Evolutionary conservation across 306 rosid species (phyloP).

Genomic region (Lathyrus tuberosus): DNA sequence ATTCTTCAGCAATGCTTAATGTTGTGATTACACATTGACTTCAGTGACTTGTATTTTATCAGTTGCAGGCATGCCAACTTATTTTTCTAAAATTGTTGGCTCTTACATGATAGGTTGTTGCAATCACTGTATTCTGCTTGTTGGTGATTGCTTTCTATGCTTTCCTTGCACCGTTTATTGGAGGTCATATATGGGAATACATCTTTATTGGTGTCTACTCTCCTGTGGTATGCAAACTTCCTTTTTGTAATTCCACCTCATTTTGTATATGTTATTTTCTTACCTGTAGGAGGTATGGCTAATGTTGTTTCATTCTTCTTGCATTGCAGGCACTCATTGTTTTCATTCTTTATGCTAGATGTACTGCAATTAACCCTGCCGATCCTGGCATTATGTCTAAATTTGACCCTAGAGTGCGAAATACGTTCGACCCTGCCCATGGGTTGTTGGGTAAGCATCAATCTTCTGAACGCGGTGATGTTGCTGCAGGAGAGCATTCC

Average conservation of each 20-base stretch:
- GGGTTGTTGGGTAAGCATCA: slow-evolving; percentile 58
- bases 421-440: slow-evolving; percentile 49
- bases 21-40: slow-evolving; percentile 17
- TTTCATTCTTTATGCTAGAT: slow-evolving; percentile 88
- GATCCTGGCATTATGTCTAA: slow-evolving; percentile 95
- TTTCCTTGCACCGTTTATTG: slow-evolving; percentile 90
- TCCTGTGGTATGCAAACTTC: slow-evolving; percentile 69
- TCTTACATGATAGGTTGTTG: slow-evolving; percentile 72
- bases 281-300: slow-evolving; percentile 17
- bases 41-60: slow-evolving; percentile 29
- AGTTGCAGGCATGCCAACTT: slow-evolving; percentile 36
- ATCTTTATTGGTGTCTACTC: slow-evolving; percentile 70
- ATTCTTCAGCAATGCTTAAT: slow-evolving; percentile 20
- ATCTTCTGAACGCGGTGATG: slow-evolving; percentile 60
- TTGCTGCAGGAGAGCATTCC: slow-evolving; percentile 56
- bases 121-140: slow-evolving; percentile 85
- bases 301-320: slow-evolving; percentile 41
- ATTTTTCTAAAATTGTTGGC: slow-evolving; percentile 39
- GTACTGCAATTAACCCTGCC: slow-evolving; percentile 97
- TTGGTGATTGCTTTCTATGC: slow-evolving; percentile 92
- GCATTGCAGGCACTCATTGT: slow-evolving; percentile 84
- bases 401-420: slow-evolving; percentile 56
- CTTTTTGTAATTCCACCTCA: slow-evolving; percentile 17
- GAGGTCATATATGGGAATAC: slow-evolving; percentile 83
- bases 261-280: slow-evolving; percentile 24